Base-by-base conservation (phyloP, 2,329 filamentous ascomycete species). In the Diaporthe sp. region DNA sequence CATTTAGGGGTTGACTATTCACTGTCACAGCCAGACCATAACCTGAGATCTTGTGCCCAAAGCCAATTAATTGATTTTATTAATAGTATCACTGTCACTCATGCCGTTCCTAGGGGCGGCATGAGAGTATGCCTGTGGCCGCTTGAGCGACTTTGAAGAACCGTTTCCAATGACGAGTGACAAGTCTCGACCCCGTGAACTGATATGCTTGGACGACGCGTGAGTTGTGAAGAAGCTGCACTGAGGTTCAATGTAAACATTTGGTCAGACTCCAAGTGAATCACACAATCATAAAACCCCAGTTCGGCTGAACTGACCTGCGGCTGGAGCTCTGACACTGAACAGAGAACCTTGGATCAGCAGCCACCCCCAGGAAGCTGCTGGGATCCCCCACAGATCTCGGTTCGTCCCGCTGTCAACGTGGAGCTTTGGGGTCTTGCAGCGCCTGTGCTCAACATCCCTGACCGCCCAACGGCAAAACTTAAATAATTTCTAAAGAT, bases 381-480 rank as follows among this genome's bases (percentile, higher is more conserved):
- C 69, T 40, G 55, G 69, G 55, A 50, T 61, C 42, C 45, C n/a
- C 70, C 57, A 64, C 45, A 72, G 57, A 54, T 42, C 60, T 72
- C 70, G 70, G 70, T 42, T 72, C 57, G 57, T 64, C 70, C 70
- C 70, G 70, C 57, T 66, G 57, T 68, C 64, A 68, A 40, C 45
- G 30, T 52, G 45, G 45, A 67, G 30, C n/a, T 17, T 35, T 38
- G 40, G 60, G 52, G 69, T 3, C 22, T 19, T n/a, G 19, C 52
- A 45, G 33, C 33, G 70, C 70, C 70, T 55, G 47, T 72, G 70
- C 70, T 72, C 30, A 45, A 19, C 8, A n/a, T 17, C 17, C 13
- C 30, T 73, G 70, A 75, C 74, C 74, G 74, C 74, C 74, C 61
- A 68, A 33, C 64, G 74, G 74, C 74, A 75, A 50, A 75, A 75